A percentile compares a stretch with the other conserved stretches of the same genome.
Conservation (phyloP, 1,284 basidiomycete genomes). For the Tilletia horrida region DNA sequence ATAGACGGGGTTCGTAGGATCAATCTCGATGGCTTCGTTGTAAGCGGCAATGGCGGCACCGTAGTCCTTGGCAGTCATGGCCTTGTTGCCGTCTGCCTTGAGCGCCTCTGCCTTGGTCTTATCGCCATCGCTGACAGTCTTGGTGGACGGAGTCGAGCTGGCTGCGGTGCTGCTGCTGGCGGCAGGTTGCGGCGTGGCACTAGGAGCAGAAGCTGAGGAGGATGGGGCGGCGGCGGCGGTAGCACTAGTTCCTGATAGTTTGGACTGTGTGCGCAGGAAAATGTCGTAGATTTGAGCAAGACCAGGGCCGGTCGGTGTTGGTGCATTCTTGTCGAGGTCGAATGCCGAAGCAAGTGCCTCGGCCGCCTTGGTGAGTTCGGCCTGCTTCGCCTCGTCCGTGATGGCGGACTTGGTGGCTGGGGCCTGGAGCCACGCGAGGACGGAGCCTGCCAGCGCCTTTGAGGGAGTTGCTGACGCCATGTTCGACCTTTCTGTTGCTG, state of each 20-base stretch:
- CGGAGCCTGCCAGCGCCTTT: constrained; percentile 15
- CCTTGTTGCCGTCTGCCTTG: constrained; percentile 93
- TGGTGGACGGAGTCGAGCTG: constrained; percentile 13
- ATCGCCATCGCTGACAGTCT: constrained; percentile 65
- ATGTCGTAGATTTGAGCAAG: constrained; percentile 53
- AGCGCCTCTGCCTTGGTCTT: constrained; percentile 63
- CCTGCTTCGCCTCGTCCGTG: not conserved
- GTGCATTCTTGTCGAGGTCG: not conserved
- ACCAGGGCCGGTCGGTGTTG: constrained; percentile 35
- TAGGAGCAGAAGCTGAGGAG: constrained; percentile 15
- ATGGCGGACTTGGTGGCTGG: constrained; percentile 10
- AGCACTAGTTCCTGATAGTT: constrained; percentile 32
- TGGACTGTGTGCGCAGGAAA: constrained; percentile 53
- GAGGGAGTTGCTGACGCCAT: constrained; percentile 7
- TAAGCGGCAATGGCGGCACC: constrained; percentile 78
- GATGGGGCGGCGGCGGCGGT: constrained; percentile 19
- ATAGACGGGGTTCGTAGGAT: constrained; percentile 60
- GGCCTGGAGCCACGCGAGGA: constrained; percentile 22
- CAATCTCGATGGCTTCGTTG: constrained; percentile 78
- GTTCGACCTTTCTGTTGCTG: not conserved
- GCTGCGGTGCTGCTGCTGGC: not conserved
- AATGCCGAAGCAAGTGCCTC: constrained; percentile 2
- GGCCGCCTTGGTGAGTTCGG: constrained; percentile 24
- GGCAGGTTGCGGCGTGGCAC: not conserved
- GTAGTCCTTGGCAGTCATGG: constrained; percentile 88